A percentile compares a stretch with the other conserved stretches of the same genome.
Evolutionary conservation across 139 green algal species (phyloP).

Genomic region (Chlorella sp.): DNA sequence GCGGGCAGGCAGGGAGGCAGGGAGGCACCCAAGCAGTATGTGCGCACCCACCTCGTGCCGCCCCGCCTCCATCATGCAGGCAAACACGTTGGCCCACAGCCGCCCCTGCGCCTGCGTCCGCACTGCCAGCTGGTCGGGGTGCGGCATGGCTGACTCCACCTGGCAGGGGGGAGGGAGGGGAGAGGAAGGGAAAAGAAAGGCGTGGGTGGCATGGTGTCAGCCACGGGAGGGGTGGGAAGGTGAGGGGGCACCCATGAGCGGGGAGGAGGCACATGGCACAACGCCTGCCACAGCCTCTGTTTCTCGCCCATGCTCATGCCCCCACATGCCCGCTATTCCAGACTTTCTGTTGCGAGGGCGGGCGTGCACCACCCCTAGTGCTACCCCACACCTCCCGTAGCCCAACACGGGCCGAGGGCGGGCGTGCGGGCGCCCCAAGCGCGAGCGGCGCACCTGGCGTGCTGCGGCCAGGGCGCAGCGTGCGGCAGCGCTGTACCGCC

Average conservation of each 20-base stretch:
- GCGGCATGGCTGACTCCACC: conserved; percentile 18
- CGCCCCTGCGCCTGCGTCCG: conserved; percentile 21
- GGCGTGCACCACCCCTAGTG: too few relatives aligned
- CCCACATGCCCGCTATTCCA: too few relatives aligned
- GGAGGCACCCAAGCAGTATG: neutral
- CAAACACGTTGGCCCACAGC: conserved; percentile 55
- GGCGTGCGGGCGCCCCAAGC: too few relatives aligned
- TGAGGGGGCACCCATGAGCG: too few relatives aligned
- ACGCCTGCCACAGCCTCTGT: too few relatives aligned
- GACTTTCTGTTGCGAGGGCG: too few relatives aligned
- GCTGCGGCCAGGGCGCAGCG: conserved; percentile 7
- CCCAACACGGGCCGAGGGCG: neutral
- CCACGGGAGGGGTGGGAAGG: too few relatives aligned
- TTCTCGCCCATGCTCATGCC: too few relatives aligned
- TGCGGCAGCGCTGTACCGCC: conserved; percentile 19
- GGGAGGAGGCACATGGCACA: too few relatives aligned
- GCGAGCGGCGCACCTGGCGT: neutral
- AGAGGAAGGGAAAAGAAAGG: too few relatives aligned
- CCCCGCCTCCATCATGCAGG: conserved; percentile 32
- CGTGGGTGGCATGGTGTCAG: too few relatives aligned
- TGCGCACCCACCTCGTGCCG: conserved; percentile 21
- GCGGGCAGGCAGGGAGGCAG: neutral
- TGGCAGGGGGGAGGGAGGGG: neutral
- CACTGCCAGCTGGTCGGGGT: neutral
- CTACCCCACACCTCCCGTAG: neutral